phyloP scores from a whole-genome alignment of 2,329 filamentous ascomycete species.

The Sporothrix sp. region DNA sequence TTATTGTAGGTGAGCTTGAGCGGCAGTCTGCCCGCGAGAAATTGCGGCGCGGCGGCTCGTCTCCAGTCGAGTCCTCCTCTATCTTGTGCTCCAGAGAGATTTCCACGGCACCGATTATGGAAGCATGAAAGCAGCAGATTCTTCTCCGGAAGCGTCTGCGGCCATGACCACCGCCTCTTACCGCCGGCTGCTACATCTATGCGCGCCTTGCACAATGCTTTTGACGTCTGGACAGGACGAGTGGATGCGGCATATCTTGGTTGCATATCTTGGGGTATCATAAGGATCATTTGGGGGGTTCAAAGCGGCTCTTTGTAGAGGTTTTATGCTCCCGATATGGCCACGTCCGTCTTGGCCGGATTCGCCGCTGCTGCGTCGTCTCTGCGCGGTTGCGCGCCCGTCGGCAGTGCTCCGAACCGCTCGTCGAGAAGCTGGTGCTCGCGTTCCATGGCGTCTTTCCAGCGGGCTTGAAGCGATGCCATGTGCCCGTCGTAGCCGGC shows the following conservation, averaged over 20 bases:
- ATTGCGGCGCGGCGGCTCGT: not conserved
- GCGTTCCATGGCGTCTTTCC: conserved; percentile 19
- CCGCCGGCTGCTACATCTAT: conserved; percentile 60
- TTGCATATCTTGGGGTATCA: conserved; percentile 1
- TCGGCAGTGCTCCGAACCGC: conserved; percentile 12
- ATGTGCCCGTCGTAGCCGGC: conserved; percentile 21
- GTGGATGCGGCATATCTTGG: too few relatives aligned
- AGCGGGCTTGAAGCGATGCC: conserved; percentile 14
- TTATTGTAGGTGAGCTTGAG: conserved; percentile 64
- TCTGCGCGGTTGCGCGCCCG: not conserved
- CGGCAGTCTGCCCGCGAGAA: conserved; percentile 21
- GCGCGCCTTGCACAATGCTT: not conserved
- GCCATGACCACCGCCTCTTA: conserved; percentile 59
- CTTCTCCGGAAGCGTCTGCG: conserved; percentile 26
- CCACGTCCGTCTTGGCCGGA: not conserved
- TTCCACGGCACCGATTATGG: conserved; percentile 55
- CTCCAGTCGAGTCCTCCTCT: conserved; percentile 58
- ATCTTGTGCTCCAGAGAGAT: conserved; percentile 59
- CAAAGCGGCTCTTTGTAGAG: too few relatives aligned
- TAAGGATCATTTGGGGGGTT: too few relatives aligned
- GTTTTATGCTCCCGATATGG: not conserved
- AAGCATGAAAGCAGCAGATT: conserved; percentile 51
- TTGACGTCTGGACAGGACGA: not conserved
- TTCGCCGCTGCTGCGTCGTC: not conserved
- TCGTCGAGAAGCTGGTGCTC: conserved; percentile 20